Evolutionary conservation across 2,329 filamentous ascomycete genomes (phyloP).

Genomic region (Pestalotiopsis sp.): DNA sequence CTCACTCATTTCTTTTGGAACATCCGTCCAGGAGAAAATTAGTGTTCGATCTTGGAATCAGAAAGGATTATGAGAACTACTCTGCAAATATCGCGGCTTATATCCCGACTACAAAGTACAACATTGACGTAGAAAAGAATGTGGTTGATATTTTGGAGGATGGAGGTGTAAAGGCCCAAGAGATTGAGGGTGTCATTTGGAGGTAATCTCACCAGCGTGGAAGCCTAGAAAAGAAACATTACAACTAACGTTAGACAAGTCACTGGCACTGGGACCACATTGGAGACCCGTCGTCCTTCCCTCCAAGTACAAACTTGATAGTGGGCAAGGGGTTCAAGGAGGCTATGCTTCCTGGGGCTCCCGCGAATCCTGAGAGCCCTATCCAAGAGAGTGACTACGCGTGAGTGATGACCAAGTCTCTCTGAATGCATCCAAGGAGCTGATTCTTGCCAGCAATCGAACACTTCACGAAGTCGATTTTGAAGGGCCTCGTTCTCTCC

Average conservation of each 20-base stretch:
- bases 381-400: constrained; percentile 14
- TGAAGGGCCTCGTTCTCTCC: constrained; percentile 18
- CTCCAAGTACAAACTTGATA: constrained; percentile 42
- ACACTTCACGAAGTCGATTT: constrained; percentile 27
- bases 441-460: constrained; percentile 36
- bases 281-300: constrained; percentile 49
- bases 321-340: constrained; percentile 33
- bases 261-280: constrained; percentile 53
- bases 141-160: constrained; percentile 24
- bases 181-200: constrained; percentile 36
- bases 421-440: constrained; percentile 20
- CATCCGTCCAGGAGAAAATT: not conserved
- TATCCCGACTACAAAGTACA: not conserved
- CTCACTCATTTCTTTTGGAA: constrained; percentile 24
- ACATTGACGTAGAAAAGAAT: constrained; percentile 18
- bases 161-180: constrained; percentile 16
- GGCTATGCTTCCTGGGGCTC: constrained; percentile 20
- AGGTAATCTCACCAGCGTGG: constrained; percentile 19
- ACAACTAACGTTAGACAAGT: not conserved
- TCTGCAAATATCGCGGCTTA: not conserved
- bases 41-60: constrained; percentile 16
- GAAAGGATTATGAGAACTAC: constrained; percentile 14
- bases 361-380: constrained; percentile 17
- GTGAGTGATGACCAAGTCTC: constrained; percentile 22
- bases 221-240: not conserved